Base-by-base conservation (phyloP, 768 basidiomycete species). In the Mycena floridula region DNA sequence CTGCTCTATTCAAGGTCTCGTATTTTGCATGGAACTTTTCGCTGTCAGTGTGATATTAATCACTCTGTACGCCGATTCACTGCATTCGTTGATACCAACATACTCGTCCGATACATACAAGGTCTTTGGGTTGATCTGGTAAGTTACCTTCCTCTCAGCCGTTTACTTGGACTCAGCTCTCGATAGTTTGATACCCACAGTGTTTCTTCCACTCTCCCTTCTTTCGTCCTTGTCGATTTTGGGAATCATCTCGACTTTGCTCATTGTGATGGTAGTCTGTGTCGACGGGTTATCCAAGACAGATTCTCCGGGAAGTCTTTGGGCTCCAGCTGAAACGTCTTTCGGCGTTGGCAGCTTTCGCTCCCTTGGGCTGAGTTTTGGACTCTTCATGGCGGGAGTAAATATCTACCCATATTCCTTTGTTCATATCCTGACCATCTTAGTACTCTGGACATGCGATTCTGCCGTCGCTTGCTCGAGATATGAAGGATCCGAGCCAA, bases 381-480 rank as follows among this genome's bases (percentile, higher is more conserved):
- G 94, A 2, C 68, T 98, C 49, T 81, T 97, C 56, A 91, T 98
- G 82, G 88, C 89, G 7, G 91, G 93, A 13, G 89, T 91, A 58
- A 57, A 77, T 57, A 39, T 46, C 22, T 16, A 5, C 40, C 18
- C 20, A 15, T 40, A 20, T 20, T 37, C 20, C 25, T 50, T 18
- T 5, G 40, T 40, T 8, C 8, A 15, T n/a, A 32, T 13, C 30
- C 35, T 26, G 40, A 26, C 26, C 22, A 41, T 25, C 21, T 26
- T 52, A 91, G 81, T 94, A 95, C 55, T 81, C 90, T 3, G 93
- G 93, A 2, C 95, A 98, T 58, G 85, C 90, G 12, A 85, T 94
- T 23, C 85, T 98, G 40, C 94, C 94, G 16, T 89, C 86, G 18
- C 63, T 98, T 13, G 91, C 87, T 4, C 75, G 82, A 54, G 94